Conservation (phyloP, 257 asterid species). For the Rhazya stricta region DNA sequence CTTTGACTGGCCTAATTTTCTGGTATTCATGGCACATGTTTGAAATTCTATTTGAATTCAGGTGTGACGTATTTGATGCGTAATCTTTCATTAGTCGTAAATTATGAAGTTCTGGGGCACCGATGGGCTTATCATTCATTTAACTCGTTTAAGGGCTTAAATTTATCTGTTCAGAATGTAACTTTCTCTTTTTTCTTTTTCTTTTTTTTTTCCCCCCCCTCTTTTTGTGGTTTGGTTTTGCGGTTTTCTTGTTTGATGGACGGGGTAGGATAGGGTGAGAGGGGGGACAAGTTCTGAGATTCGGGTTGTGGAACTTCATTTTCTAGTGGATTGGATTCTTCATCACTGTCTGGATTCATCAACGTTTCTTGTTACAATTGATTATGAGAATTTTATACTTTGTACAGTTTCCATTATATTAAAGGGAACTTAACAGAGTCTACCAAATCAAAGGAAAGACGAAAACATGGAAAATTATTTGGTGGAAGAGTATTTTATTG, state of each 20-base stretch:
- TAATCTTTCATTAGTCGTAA: background rate
- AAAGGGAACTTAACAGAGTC: background rate
- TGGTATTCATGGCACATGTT: background rate
- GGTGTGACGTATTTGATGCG: background rate
- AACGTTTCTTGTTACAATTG: background rate
- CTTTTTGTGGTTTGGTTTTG: too few species aligned
- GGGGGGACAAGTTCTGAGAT: background rate
- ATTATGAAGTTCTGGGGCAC: background rate
- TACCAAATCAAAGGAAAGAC: background rate
- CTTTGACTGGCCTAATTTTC: background rate
- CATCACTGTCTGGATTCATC: background rate
- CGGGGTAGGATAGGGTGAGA: too few species aligned
- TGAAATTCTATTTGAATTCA: background rate
- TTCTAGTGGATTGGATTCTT: background rate
- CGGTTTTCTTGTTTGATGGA: too few species aligned
- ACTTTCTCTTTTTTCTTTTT: background rate
- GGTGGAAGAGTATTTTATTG: background rate
- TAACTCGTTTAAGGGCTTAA: background rate
- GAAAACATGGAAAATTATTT: background rate
- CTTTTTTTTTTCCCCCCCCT: too few species aligned
- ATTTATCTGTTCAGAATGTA: background rate
- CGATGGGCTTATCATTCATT: background rate
- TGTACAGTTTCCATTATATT: background rate
- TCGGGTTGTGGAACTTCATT: background rate
- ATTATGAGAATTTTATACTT: background rate